Percentiles rank a stretch among this genome's conserved stretches.
phyloP scores from a whole-genome alignment of 75 land plant genomes.

The Pseudotsuga menziesii region DNA sequence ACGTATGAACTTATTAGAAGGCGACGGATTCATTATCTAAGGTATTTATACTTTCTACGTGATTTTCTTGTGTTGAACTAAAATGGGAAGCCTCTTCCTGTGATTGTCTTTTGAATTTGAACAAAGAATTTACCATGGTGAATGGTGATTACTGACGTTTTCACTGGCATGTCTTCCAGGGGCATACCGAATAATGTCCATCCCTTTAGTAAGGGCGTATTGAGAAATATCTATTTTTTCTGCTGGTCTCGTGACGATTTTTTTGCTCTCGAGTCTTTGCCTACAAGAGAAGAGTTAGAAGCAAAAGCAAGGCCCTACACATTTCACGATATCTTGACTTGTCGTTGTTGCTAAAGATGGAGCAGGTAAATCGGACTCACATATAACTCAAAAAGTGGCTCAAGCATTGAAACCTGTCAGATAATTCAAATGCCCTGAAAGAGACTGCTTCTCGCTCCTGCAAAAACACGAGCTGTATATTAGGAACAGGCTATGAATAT shows the following conservation, averaged over 20 bases:
- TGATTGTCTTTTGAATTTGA: background rate
- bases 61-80: background rate
- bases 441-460: too few species aligned
- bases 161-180: slow-evolving; percentile 31
- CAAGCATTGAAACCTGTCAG: too few species aligned
- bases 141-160: background rate
- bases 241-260: slow-evolving; percentile 50
- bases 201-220: slow-evolving; percentile 86
- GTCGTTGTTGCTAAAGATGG: slow-evolving; percentile 57
- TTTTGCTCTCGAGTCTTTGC: slow-evolving; percentile 52
- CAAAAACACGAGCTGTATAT: too few species aligned
- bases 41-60: slow-evolving; percentile 29
- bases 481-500: too few species aligned
- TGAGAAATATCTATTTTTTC: slow-evolving; percentile 64
- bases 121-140: too few species aligned
- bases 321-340: slow-evolving; percentile 50
- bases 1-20: slow-evolving; percentile 94
- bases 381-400: too few species aligned
- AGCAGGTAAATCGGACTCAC: background rate
- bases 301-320: slow-evolving; percentile 62
- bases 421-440: too few species aligned
- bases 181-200: slow-evolving; percentile 59
- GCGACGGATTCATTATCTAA: slow-evolving; percentile 71
- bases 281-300: slow-evolving; percentile 59
- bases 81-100: background rate